Evolutionary conservation across 2,329 filamentous ascomycete species (phyloP), one percentile per base, ranked within the genome.

Genomic region (Chaetomium sp.): DNA sequence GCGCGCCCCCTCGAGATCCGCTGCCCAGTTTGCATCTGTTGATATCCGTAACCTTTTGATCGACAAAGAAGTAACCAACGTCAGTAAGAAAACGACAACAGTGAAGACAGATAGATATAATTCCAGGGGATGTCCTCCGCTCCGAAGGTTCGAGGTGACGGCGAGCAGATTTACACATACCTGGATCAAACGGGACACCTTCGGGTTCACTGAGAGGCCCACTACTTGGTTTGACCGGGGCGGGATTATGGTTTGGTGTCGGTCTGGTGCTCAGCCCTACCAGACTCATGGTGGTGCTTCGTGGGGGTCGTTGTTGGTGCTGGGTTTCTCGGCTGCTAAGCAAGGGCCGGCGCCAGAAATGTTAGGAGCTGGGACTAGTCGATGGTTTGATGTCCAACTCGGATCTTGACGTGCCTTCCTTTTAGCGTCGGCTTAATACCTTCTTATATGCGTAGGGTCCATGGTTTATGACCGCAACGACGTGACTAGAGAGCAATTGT

Each of bases 141-240:
- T 12, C 42, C n/a, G n/a, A n/a, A 1, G 8, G 45, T 23, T 10
- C 45, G 45, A 47, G 19, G 21, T 2, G 45, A 23, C n/a, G 45
- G 7, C 42, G 42, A 47, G 13, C 19, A 10, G n/a, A 23, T 21
- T 7, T 47, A 23, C n/a, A 33, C 57, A 23, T 53, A 49, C 57
- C 57, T n/a, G 57, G 57, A 27, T 60, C 57, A n/a, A 29, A 60
- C 2, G 57, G 57, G 23, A 31, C 21, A 21, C 47, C 47, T 25
- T 53, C 57, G 19, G 49, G 31, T 12, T 42, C 57, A 25, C 21
- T 42, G 4, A 31, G 9, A 7, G n/a, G 13, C 13, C 21, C 49
- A 19, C 12, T 27, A 9, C 12, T 51, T 21, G 57, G 57, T 35
- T 35, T 60, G 29, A n/a, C 25, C 31, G 57, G 57, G 13, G 21